Evolutionary conservation across 306 rosid species (phyloP).

Genomic region (Dalbergia oliveri): DNA sequence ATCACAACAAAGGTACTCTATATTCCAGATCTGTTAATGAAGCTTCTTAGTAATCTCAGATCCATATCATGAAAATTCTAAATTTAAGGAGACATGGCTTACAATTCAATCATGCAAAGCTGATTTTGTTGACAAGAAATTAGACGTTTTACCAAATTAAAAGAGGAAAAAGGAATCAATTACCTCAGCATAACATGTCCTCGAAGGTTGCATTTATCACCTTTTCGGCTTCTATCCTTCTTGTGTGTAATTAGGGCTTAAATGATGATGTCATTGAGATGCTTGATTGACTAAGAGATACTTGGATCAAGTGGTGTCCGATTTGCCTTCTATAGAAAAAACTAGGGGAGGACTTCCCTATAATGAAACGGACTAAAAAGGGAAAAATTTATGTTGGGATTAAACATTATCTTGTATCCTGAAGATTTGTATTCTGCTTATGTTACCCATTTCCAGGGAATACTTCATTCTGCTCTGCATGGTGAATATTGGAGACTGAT

Average conservation of each 20-base stretch:
- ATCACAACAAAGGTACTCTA: conserved; percentile 77
- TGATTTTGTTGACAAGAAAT: neutral
- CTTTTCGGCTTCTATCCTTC: conserved; percentile 10
- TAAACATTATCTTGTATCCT: conserved; percentile 5
- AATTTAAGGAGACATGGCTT: neutral
- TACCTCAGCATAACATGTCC: neutral
- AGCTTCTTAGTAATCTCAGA: conserved; percentile 30
- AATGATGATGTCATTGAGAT: neutral
- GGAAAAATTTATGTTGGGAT: neutral
- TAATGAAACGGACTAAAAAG: neutral
- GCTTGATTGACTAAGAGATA: neutral
- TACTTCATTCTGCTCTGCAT: conserved; percentile 81
- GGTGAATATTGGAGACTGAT: conserved; percentile 78
- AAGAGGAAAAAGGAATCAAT: neutral
- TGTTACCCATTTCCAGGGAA: conserved; percentile 60
- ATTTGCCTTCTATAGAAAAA: neutral
- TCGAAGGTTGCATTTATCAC: conserved; percentile 5
- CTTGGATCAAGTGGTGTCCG: conserved; percentile 5
- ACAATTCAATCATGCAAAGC: conserved; percentile 8
- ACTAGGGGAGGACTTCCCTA: neutral
- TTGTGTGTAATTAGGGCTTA: conserved; percentile 2
- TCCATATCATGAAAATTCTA: conserved; percentile 5
- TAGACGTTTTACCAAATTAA: neutral
- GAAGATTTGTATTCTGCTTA: conserved; percentile 15
- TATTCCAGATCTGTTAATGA: conserved; percentile 1